These are phyloP conservation scores for Stephania cephalantha DNA, from an alignment of 164 flowering plant genomes.

Conservation along the genomic window DNA sequence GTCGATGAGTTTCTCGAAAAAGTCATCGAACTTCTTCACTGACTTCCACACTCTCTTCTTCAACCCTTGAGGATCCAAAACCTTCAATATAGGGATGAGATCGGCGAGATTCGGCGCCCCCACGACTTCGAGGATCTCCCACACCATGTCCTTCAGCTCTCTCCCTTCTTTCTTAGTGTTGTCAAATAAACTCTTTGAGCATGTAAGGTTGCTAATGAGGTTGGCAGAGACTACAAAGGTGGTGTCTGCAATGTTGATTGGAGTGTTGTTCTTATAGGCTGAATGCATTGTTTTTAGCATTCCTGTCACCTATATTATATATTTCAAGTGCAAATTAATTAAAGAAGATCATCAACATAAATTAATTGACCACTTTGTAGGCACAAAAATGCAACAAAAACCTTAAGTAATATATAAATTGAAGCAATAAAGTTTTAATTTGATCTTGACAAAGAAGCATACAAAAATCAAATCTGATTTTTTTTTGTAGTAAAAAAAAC, in stretches of 20 bases:
- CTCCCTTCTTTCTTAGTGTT: slow-evolving; percentile 19
- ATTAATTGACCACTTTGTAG: no score
- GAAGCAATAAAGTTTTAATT: no score
- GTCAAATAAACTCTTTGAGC: slow-evolving; percentile 28
- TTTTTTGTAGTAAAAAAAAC: no score
- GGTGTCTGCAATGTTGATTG: slow-evolving; percentile 21
- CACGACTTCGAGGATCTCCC: slow-evolving; percentile 26
- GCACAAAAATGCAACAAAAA: no score
- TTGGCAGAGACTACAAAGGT: slow-evolving; percentile 25
- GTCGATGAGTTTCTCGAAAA: slow-evolving; percentile 29
- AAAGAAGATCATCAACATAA: no score
- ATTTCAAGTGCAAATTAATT: not conserved
- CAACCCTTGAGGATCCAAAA: slow-evolving; percentile 28
- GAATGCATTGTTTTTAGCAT: slow-evolving; percentile 14
- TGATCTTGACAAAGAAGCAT: no score
- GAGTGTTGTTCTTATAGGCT: slow-evolving; percentile 10
- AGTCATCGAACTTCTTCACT: slow-evolving; percentile 26
- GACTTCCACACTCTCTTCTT: slow-evolving; percentile 24
- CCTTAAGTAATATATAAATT: no score
- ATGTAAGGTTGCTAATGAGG: slow-evolving; percentile 26
- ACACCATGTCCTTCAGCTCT: slow-evolving; percentile 29
- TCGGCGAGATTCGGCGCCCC: slow-evolving; percentile 31
- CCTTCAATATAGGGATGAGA: slow-evolving; percentile 23
- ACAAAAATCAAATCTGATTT: no score
- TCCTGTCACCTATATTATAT: slow-evolving; percentile 14